Evolutionary conservation across 108 stramenopile species (phyloP).

Genomic region (Cylindrotheca fusiformis): DNA sequence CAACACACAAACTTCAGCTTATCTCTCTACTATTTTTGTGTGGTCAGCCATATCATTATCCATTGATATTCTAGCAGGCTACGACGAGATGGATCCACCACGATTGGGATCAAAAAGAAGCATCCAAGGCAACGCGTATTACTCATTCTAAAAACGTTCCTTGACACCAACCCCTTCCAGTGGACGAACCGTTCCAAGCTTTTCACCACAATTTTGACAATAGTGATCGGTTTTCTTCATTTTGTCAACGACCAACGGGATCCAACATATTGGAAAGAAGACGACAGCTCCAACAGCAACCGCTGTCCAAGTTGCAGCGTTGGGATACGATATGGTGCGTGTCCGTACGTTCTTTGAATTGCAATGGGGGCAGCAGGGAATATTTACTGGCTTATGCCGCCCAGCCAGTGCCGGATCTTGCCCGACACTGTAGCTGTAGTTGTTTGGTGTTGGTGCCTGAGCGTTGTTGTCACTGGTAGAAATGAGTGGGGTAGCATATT

Average conservation of each 20-base stretch:
- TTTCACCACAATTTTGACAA: slow-evolving; percentile 11
- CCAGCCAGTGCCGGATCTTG: not conserved
- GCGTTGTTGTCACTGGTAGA: not conserved
- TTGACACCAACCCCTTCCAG: not conserved
- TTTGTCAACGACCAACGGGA: slow-evolving; percentile 9
- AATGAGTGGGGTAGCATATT: not conserved
- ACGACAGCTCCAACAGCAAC: slow-evolving; percentile 13
- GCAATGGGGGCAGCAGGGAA: slow-evolving; percentile 24
- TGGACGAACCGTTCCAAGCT: slow-evolving; percentile 9
- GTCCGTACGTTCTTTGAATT: slow-evolving; percentile 7
- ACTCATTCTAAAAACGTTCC: not conserved
- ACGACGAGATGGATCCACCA: too few species aligned
- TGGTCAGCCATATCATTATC: too few species aligned
- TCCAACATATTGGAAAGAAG: slow-evolving; percentile 25
- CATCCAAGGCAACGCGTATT: too few species aligned
- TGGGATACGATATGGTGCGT: slow-evolving; percentile 13
- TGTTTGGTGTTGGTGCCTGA: not conserved
- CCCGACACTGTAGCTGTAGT: not conserved
- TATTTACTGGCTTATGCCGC: slow-evolving; percentile 10
- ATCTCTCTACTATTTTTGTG: too few species aligned
- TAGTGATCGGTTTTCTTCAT: slow-evolving; percentile 27
- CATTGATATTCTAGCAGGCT: too few species aligned
- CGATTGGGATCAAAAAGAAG: too few species aligned
- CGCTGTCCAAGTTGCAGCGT: slow-evolving; percentile 10
- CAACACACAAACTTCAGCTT: too few species aligned